These are phyloP conservation scores for Paecilomyces variotii DNA, from an alignment of 2,329 filamentous ascomycete genomes.

Conservation along the genomic window DNA sequence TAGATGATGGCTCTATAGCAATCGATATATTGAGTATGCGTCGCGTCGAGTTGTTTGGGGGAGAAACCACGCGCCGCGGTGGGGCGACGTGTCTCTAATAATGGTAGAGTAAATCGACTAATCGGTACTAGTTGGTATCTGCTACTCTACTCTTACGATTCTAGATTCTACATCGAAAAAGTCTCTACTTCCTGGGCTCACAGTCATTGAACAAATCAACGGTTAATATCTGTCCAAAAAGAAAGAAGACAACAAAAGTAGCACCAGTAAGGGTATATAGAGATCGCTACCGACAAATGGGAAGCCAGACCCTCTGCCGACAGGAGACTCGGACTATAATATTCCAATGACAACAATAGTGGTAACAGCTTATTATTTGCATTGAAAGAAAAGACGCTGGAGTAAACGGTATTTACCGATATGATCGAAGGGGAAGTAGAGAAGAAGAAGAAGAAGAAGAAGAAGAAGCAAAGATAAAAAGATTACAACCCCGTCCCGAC, in stretches of 20 bases:
- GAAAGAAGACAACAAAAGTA: neutral
- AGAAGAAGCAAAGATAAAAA: neutral
- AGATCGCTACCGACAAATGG: neutral
- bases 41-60: neutral
- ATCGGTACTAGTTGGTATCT: neutral
- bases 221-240: neutral
- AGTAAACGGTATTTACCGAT: neutral
- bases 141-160: too few relatives aligned
- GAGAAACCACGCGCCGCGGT: neutral
- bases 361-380: neutral
- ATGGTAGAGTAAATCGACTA: neutral
- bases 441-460: too few relatives aligned
- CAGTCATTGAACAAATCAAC: neutral
- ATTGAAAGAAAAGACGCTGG: neutral
- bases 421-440: neutral
- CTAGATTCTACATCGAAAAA: neutral
- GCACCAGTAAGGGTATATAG: neutral
- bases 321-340: neutral
- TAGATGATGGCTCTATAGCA: neutral
- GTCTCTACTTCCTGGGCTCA: neutral
- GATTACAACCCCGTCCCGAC: neutral
- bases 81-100: neutral
- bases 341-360: neutral
- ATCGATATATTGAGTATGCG: neutral
- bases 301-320: neutral